These are phyloP conservation scores for Diaporthe amygdali DNA, from an alignment of 2,329 filamentous ascomycete genomes.

Conservation along the genomic window DNA sequence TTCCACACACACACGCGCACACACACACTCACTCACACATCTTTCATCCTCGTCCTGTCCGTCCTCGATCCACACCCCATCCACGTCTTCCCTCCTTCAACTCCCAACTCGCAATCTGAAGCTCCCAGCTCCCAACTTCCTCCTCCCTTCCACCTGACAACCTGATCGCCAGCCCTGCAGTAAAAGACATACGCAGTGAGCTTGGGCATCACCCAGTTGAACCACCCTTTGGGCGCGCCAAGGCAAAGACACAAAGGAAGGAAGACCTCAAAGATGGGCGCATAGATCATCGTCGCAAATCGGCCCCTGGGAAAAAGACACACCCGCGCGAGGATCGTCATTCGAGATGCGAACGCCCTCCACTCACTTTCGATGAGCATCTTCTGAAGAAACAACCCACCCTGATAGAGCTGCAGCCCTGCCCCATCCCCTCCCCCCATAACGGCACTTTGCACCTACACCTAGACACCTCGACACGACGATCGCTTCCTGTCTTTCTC, in stretches of 20 bases:
- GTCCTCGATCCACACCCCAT: slow-evolving; percentile 11
- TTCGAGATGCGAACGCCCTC: slow-evolving; percentile 19
- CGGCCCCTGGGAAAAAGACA: slow-evolving; percentile 18
- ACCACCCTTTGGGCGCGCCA: slow-evolving; percentile 10
- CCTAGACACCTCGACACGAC: slow-evolving; percentile 10
- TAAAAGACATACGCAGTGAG: background rate
- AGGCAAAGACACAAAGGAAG: slow-evolving; percentile 13
- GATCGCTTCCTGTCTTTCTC: slow-evolving; percentile 17
- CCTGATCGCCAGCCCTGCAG: slow-evolving; percentile 9
- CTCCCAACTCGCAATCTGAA: slow-evolving; percentile 12
- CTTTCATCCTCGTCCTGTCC: slow-evolving; percentile 15
- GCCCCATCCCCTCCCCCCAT: background rate
- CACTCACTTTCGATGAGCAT: slow-evolving; percentile 10
- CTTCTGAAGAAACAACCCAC: slow-evolving; percentile 5
- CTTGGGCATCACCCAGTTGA: background rate
- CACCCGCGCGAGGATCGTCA: background rate
- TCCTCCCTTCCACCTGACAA: background rate
- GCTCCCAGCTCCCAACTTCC: slow-evolving; percentile 1
- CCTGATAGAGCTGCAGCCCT: slow-evolving; percentile 14
- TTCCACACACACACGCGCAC: background rate
- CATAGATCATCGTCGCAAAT: slow-evolving; percentile 21
- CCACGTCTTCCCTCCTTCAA: slow-evolving; percentile 4
- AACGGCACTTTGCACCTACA: background rate
- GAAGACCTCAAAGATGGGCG: slow-evolving; percentile 22
- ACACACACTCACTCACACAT: slow-evolving; percentile 1